phyloP scores from a whole-genome alignment of 2,329 filamentous ascomycete genomes.

The Neophaeococcomyces aloes region DNA sequence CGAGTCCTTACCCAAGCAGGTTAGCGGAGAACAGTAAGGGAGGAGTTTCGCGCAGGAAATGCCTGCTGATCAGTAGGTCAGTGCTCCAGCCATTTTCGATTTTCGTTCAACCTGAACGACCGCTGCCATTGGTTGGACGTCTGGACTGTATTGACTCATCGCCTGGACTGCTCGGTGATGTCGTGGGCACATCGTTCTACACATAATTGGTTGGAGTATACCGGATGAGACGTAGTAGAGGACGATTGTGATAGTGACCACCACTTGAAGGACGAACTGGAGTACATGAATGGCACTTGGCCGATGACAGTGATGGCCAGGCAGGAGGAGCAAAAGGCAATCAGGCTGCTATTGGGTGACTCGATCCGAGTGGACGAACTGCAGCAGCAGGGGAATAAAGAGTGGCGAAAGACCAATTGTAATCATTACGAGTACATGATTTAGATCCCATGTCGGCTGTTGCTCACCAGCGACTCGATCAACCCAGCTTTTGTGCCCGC shows the following conservation, averaged over 20 bases:
- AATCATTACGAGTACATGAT: too few species aligned
- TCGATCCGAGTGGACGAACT: neutral
- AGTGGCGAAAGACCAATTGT: neutral
- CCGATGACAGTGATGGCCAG: neutral
- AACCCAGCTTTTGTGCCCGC: too few species aligned
- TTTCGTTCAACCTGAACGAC: neutral
- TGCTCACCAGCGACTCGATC: too few species aligned
- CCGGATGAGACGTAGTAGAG: too few species aligned
- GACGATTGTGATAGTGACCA: too few species aligned
- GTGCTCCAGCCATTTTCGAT: neutral
- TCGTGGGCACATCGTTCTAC: too few species aligned
- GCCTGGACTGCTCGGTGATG: too few species aligned
- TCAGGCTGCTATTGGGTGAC: slow-evolving; percentile 1
- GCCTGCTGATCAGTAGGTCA: slow-evolving; percentile 5
- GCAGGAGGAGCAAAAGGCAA: neutral
- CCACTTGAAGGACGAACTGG: too few species aligned
- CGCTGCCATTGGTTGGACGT: neutral
- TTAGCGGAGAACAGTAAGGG: neutral
- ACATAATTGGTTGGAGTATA: too few species aligned
- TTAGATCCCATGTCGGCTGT: too few species aligned
- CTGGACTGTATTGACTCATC: neutral
- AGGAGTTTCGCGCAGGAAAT: slow-evolving; percentile 3
- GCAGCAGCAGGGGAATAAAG: slow-evolving; percentile 4
- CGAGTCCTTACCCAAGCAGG: neutral
- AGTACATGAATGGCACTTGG: too few species aligned